Conservation (phyloP, 208 protist species). For the Angomonas ambiguus region DNA sequence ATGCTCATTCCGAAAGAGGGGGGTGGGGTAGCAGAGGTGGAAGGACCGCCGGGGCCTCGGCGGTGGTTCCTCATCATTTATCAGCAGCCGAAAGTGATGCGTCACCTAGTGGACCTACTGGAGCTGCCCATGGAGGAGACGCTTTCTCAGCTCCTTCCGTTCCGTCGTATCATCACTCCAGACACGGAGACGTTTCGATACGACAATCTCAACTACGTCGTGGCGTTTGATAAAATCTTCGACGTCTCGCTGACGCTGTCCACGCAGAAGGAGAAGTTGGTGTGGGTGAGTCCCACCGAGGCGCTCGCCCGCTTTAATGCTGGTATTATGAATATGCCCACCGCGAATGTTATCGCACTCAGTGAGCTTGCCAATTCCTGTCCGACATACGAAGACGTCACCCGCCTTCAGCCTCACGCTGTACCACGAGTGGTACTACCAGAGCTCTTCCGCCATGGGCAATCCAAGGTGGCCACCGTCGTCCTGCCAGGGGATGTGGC, state of each 20-base stretch:
- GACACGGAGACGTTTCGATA: conserved; percentile 83
- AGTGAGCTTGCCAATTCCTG: conserved; percentile 84
- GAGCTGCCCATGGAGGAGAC: conserved; percentile 82
- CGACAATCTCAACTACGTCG: conserved; percentile 68
- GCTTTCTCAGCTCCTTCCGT: conserved; percentile 63
- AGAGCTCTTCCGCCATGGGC: conserved; percentile 63
- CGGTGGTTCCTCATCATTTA: conserved; percentile 76
- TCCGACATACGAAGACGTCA: conserved; percentile 73
- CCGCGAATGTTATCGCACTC: conserved; percentile 73
- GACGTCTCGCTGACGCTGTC: conserved; percentile 78
- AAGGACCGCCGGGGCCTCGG: conserved; percentile 75
- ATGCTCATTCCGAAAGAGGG: conserved; percentile 80
- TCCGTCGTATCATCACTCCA: conserved; percentile 72
- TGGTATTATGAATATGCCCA: conserved; percentile 89
- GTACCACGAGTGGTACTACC: conserved; percentile 42
- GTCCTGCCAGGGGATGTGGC: conserved; percentile 75
- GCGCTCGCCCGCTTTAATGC: conserved; percentile 87
- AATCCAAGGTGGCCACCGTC: conserved; percentile 74
- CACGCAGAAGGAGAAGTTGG: conserved; percentile 62
- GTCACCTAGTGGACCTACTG: conserved; percentile 71
- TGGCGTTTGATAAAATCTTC: conserved; percentile 71
- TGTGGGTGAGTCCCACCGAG: conserved; percentile 89
- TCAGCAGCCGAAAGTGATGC: conserved; percentile 57
- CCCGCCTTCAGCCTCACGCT: conserved; percentile 36
- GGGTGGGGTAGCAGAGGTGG: conserved; percentile 76